Evolutionary conservation across 106 monocot species (phyloP).

Genomic region (Dactylorhiza incarnata): DNA sequence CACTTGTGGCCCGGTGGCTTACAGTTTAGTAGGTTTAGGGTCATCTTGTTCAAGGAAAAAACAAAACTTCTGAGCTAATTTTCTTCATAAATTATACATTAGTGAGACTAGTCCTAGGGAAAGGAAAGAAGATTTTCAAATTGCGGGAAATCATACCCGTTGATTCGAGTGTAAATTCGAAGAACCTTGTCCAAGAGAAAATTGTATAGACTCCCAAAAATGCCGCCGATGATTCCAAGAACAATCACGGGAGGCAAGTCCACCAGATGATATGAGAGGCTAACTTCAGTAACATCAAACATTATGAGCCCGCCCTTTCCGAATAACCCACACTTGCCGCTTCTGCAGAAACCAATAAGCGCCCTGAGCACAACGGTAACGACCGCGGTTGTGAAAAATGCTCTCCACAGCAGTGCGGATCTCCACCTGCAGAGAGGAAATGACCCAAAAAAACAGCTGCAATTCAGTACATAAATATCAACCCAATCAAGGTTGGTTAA

Average conservation of each 20-base stretch:
- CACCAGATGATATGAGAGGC: constrained; percentile 37
- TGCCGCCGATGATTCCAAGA: constrained; percentile 66
- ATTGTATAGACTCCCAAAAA: constrained; percentile 79
- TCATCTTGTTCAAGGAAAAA: too few species aligned
- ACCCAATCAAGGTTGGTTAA: not conserved
- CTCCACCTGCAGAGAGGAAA: constrained; percentile 51
- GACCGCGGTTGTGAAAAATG: constrained; percentile 83
- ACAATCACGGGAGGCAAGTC: constrained; percentile 66
- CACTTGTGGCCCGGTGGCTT: too few species aligned
- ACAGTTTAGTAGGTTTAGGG: too few species aligned
- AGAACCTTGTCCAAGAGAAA: constrained; percentile 53
- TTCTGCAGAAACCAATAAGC: constrained; percentile 63
- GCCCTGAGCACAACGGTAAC: constrained; percentile 66
- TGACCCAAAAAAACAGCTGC: not conserved
- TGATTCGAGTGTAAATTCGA: constrained; percentile 49
- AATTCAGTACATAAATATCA: not conserved
- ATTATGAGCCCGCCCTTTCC: constrained; percentile 86
- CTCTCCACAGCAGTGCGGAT: constrained; percentile 67
- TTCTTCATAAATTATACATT: too few species aligned
- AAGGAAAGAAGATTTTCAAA: not conserved
- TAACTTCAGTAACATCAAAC: constrained; percentile 64
- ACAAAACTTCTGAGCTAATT: too few species aligned
- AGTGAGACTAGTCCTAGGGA: not conserved
- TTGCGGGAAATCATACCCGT: constrained; percentile 44
- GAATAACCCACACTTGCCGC: constrained; percentile 74